phyloP scores from a whole-genome alignment of 78 protist genomes.

The Thecamonas trahens region DNA sequence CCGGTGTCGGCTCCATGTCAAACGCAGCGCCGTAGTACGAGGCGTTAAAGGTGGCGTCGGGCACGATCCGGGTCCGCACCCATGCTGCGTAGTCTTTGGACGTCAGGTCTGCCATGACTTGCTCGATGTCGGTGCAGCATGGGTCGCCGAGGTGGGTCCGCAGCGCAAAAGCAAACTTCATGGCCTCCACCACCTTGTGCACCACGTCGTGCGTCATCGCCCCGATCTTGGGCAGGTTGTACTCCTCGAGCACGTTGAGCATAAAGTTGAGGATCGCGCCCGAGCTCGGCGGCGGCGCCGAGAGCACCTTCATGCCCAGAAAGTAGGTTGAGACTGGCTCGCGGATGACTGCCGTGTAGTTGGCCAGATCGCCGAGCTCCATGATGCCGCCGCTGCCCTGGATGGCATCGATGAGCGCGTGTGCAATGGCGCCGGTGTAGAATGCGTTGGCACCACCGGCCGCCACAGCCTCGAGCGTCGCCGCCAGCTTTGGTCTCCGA shows the following conservation, averaged over 20 bases:
- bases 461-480: constrained; percentile 8
- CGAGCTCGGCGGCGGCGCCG: constrained; percentile 6
- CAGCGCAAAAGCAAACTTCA: constrained; percentile 17
- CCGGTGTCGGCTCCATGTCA: background rate
- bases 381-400: constrained; percentile 10
- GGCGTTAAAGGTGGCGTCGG: background rate
- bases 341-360: background rate
- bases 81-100: background rate
- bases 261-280: background rate
- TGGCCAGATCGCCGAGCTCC: background rate
- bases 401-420: background rate
- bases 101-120: background rate
- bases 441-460: background rate
- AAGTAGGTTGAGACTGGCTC: background rate
- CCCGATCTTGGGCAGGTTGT: background rate
- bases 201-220: background rate
- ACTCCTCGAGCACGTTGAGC: constrained; percentile 1
- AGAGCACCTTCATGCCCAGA: background rate
- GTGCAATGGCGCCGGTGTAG: constrained; percentile 10
- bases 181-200: constrained; percentile 12
- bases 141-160: constrained; percentile 21
- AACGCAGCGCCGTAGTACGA: constrained; percentile 9
- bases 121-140: too few species aligned
- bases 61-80: background rate
- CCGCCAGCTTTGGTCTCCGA: background rate